phyloP scores from a whole-genome alignment of 2,329 filamentous ascomycete genomes.

The Simplicillium aogashimaense region DNA sequence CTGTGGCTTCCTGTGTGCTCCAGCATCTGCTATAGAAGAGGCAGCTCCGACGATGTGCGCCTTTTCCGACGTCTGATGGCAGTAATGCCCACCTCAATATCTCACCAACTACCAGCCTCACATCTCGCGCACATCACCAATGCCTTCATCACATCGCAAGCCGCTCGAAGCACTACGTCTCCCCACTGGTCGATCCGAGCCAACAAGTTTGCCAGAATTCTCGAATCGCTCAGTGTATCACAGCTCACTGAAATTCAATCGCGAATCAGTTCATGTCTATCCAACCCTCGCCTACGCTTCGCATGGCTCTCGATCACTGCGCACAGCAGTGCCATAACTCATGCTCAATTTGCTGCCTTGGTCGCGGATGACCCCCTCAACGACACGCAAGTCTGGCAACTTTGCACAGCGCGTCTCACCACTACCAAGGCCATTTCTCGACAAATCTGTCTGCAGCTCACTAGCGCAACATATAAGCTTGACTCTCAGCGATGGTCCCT shows the following conservation, averaged over 20 bases:
- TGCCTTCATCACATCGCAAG: constrained; percentile 9
- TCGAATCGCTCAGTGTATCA: too few species aligned
- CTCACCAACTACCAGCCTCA: constrained; percentile 5
- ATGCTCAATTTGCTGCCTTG: too few species aligned
- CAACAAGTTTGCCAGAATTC: constrained; percentile 9
- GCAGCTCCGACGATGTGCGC: constrained; percentile 9
- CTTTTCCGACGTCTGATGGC: constrained; percentile 10
- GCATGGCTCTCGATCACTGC: background rate
- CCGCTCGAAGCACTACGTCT: constrained; percentile 9
- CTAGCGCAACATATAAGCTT: background rate
- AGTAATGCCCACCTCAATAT: constrained; percentile 9
- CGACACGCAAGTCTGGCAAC: background rate
- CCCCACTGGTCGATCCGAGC: constrained; percentile 9
- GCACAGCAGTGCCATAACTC: too few species aligned
- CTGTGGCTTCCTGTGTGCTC: constrained; percentile 11
- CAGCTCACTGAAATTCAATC: too few species aligned
- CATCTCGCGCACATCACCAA: constrained; percentile 7
- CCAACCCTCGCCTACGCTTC: background rate
- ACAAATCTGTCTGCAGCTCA: background rate
- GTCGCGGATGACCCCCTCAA: background rate
- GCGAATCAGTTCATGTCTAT: too few species aligned
- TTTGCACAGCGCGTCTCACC: background rate
- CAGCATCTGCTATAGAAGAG: constrained; percentile 6
- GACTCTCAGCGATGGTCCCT: background rate
- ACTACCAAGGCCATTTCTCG: background rate